Percentiles rank a stretch among this genome's conserved stretches.
These are phyloP conservation scores for Hibiscus tridactylites DNA, from an alignment of 345 rosid species.

Conservation along the genomic window DNA sequence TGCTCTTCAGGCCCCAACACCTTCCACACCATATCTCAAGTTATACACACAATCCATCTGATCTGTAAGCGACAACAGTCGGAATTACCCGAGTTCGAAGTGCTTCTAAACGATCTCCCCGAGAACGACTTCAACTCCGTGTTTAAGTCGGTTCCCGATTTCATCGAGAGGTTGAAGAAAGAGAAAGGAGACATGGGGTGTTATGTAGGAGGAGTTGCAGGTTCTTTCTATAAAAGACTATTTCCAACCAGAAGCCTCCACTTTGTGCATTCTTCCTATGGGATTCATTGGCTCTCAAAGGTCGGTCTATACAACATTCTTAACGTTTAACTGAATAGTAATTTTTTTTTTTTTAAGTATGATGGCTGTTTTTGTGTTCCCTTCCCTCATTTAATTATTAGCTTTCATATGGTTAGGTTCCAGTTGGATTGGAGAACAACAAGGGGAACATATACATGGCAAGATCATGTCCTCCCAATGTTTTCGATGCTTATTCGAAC, in stretches of 20 bases:
- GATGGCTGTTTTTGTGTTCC: not conserved
- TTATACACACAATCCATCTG: constrained; percentile 28
- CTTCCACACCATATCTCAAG: constrained; percentile 29
- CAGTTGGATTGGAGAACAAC: not conserved
- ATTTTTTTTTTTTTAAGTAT: too few species aligned
- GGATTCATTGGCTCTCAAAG: constrained; percentile 80
- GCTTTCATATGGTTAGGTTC: not conserved
- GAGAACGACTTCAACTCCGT: constrained; percentile 49
- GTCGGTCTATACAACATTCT: constrained; percentile 13
- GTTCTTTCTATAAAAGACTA: constrained; percentile 49
- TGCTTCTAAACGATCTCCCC: constrained; percentile 60
- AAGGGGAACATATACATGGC: constrained; percentile 16
- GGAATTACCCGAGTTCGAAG: constrained; percentile 35
- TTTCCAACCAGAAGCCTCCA: constrained; percentile 59
- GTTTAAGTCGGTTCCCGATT: constrained; percentile 39
- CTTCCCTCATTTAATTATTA: not conserved
- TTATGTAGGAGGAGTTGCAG: constrained; percentile 15
- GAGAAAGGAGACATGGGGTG: constrained; percentile 4
- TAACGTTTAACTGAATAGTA: too few species aligned
- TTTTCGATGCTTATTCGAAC: constrained; percentile 25
- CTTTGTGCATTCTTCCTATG: constrained; percentile 59
- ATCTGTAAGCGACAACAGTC: constrained; percentile 17
- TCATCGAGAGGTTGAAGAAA: constrained; percentile 28
- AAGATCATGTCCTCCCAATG: constrained; percentile 26
- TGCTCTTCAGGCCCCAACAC: constrained; percentile 76